A percentile compares a stretch with the other conserved stretches of the same genome.
phyloP scores from a whole-genome alignment of 108 stramenopile genomes.

The Skeletonema menzelii region DNA sequence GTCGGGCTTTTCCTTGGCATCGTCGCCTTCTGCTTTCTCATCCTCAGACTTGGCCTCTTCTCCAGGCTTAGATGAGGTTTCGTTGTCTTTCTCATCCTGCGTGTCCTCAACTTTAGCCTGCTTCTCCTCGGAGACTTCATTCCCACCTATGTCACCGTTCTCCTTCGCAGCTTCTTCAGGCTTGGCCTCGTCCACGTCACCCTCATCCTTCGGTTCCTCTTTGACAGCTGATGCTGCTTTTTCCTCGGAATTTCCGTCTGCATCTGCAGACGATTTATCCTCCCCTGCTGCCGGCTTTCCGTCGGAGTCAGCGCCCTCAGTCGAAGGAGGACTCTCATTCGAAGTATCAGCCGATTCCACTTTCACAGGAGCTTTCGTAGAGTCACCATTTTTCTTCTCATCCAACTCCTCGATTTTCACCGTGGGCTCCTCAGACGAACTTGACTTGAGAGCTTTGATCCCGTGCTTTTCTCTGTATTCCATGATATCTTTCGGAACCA shows the following conservation, averaged over 20 bases:
- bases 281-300: neutral
- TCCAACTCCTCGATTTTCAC: constrained; percentile 9
- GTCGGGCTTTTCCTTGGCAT: neutral
- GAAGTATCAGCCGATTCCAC: constrained; percentile 4
- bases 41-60: neutral
- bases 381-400: constrained; percentile 8
- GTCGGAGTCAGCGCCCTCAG: constrained; percentile 7
- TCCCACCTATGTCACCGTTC: neutral
- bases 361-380: neutral
- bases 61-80: constrained; percentile 2
- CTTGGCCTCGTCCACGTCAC: constrained; percentile 17
- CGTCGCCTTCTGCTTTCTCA: neutral
- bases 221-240: neutral
- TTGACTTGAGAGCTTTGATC: constrained; percentile 22
- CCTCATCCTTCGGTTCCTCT: constrained; percentile 13
- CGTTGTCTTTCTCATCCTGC: neutral
- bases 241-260: neutral
- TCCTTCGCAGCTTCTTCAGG: constrained; percentile 6
- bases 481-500: constrained; percentile 76
- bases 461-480: constrained; percentile 71
- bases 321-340: constrained; percentile 23
- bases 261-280: constrained; percentile 5
- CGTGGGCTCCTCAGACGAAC: constrained; percentile 22
- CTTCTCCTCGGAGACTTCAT: neutral
- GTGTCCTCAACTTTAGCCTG: constrained; percentile 2